Evolutionary conservation across 2,329 filamentous ascomycete genomes (phyloP), one percentile per base, ranked within the genome.

Genomic region (Colletotrichum lindemuthianum): DNA sequence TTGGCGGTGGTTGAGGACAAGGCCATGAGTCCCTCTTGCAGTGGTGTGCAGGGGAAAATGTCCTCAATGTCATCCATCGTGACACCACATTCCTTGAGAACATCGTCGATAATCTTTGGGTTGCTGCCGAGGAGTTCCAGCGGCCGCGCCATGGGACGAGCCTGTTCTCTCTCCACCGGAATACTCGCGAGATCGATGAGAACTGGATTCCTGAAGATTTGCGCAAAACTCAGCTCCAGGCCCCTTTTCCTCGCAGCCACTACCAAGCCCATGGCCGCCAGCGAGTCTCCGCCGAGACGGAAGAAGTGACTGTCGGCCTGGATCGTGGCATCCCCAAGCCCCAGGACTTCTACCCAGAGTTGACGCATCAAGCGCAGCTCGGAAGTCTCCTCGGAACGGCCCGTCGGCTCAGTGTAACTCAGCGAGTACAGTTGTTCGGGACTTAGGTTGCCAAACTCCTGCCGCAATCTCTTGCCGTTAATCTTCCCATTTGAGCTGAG

Each of bases 271-370:
- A 74, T 74, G 13, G 72, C 70, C 1, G 61, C 60, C 13, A 73
- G 54, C 2, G 72, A 74, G 60, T 73, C 69, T 2, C 72, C 68
- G 3, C 69, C 70, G 0, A 71, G 60, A 2, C 63, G 58, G 9
- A 74, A 69, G 56, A 74, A 74, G 54, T 63, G 69, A 40, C 68
- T 67, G 36, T 63, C 61, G 6, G 74, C 13, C n/a, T 32, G 13
- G 34, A 67, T 51, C 6, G 37, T 15, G 39, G 33, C 44, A n/a
- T 47, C 7, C 9, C 48, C 41, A 1, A 65, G 13, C 4, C 61
- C 61, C 2, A 67, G 51, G 2, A 60, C 60, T 34, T 54, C 56
- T 9, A 16, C 51, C 54, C 60, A 60, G 6, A 65, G 40, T 6
- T 55, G 50, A 32, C 51, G 40, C 55, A 67, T 43, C 16, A 59